phyloP scores from a whole-genome alignment of 305 asterid genomes.

The Ajuga reptans region DNA sequence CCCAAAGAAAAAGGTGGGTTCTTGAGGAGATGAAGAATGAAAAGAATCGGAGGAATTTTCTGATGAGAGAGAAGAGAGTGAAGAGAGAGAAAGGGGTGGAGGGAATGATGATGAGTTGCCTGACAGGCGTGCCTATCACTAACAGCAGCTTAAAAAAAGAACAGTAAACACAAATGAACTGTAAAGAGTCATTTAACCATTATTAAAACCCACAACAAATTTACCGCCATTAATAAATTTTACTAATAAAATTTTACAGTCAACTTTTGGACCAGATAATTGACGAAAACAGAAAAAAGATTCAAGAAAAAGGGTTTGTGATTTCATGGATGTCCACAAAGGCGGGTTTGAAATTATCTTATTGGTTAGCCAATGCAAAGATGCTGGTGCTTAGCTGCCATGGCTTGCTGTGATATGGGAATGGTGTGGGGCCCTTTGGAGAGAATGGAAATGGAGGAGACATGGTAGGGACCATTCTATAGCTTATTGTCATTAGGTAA shows the following conservation, averaged over 20 bases:
- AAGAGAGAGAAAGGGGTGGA: slow-evolving; percentile 29
- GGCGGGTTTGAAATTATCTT: neutral
- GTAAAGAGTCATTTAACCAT: slow-evolving; percentile 41
- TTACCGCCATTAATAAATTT: neutral
- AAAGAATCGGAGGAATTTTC: slow-evolving; percentile 19
- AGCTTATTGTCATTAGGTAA: neutral
- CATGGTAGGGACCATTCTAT: slow-evolving; percentile 12
- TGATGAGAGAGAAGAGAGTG: slow-evolving; percentile 19
- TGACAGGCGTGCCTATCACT: slow-evolving; percentile 63
- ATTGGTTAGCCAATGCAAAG: slow-evolving; percentile 10
- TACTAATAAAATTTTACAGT: neutral
- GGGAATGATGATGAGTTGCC: slow-evolving; percentile 60
- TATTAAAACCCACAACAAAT: slow-evolving; percentile 11
- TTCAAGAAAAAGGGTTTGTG: neutral
- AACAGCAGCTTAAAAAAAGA: slow-evolving; percentile 40
- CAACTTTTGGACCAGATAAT: neutral
- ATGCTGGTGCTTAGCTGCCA: slow-evolving; percentile 25
- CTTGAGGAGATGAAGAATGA: slow-evolving; percentile 15
- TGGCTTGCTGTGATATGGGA: slow-evolving; percentile 15
- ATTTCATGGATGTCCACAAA: slow-evolving; percentile 32
- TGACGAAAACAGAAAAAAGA: neutral
- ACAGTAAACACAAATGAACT: slow-evolving; percentile 44
- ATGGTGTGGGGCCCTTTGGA: slow-evolving; percentile 6
- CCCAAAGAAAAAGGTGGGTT: slow-evolving; percentile 16
- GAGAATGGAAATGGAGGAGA: slow-evolving; percentile 2